phyloP scores from a whole-genome alignment of 176 grass and related monocot species.

The Triticum monococcum region DNA sequence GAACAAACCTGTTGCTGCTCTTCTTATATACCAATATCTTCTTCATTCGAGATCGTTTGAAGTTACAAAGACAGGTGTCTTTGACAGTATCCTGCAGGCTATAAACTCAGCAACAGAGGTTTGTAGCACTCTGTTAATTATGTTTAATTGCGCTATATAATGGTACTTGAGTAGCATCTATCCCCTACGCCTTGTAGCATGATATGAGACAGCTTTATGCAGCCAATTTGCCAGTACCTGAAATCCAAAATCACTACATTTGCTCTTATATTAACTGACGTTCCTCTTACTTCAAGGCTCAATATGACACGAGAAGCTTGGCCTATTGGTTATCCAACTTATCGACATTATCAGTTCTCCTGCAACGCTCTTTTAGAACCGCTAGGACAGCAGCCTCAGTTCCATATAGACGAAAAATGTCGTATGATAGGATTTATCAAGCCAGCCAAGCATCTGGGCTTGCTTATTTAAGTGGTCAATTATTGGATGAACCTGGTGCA shows the following conservation, averaged over 20 bases:
- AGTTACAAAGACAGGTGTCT: slow-evolving; percentile 59
- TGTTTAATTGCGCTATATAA: not conserved
- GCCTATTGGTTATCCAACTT: slow-evolving; percentile 80
- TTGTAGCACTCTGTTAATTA: slow-evolving; percentile 27
- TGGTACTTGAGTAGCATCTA: slow-evolving; percentile 16
- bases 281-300: slow-evolving; percentile 63
- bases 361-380: slow-evolving; percentile 55
- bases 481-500: slow-evolving; percentile 40
- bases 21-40: slow-evolving; percentile 66
- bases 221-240: slow-evolving; percentile 30
- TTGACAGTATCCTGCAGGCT: slow-evolving; percentile 64
- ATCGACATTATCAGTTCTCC: slow-evolving; percentile 61
- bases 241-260: slow-evolving; percentile 22
- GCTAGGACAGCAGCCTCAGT: slow-evolving; percentile 46
- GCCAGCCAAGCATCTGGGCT: slow-evolving; percentile 52
- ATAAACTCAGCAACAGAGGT: slow-evolving; percentile 67
- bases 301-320: slow-evolving; percentile 54
- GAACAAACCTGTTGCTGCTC: slow-evolving; percentile 48
- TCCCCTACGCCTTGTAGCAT: slow-evolving; percentile 14
- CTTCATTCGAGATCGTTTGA: slow-evolving; percentile 74
- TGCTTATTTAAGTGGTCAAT: slow-evolving; percentile 51
- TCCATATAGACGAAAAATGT: slow-evolving; percentile 54
- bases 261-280: slow-evolving; percentile 40
- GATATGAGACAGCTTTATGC: slow-evolving; percentile 32
- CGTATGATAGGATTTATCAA: slow-evolving; percentile 67